Evolutionary conservation across 495 filamentous ascomycete genomes (phyloP), one percentile per base, ranked within the genome.

Genomic region (Xylaria intraflava): DNA sequence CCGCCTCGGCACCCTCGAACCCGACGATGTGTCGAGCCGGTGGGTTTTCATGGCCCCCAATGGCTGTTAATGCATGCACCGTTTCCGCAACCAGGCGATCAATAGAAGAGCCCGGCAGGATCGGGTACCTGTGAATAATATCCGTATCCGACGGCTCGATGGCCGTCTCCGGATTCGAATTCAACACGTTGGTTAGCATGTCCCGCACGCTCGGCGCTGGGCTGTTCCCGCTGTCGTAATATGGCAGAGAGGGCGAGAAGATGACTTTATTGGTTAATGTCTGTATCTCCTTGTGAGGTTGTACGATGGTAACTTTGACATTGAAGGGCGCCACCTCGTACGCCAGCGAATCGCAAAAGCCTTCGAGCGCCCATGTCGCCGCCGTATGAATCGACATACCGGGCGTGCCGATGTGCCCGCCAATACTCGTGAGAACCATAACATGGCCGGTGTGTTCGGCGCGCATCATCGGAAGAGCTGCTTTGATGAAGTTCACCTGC

Each of bases 291-390:
- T 82, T 79, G 62, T 80, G 79, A 51, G 91, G 89, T 72, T 98
- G 93, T 39, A 98, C 83, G 61, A 98, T 91, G 33, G 89, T 95
- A 61, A 96, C 80, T 68, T 92, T 95, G 75, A 97, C 83, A 69
- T 95, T 95, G 78, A 96, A 97, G 1, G 93, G 93, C 0, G 93
- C 93, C 48, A 98, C 87, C 70, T 98, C 93, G 72, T 95, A 98
- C 1, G 91, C 91, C 10, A 98, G 76, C 43, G 89, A 93, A 80
- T 96, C 92, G 70, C 90, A 95, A 68, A 93, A 96, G n/a, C 93
- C 93, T 69, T 98, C 93, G 6, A 97, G 80, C 7, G 92, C 93
- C 90, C 94, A 96, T 36, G 88, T 89, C 22, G 89, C 84, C 40
- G 93, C 90, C 60, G 88, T 90, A 66, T 93, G 94, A 77, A 93